These are phyloP conservation scores for Sphagnum fallax DNA, from an alignment of 228 moss, liverwort and hornwort species.

Conservation along the genomic window DNA sequence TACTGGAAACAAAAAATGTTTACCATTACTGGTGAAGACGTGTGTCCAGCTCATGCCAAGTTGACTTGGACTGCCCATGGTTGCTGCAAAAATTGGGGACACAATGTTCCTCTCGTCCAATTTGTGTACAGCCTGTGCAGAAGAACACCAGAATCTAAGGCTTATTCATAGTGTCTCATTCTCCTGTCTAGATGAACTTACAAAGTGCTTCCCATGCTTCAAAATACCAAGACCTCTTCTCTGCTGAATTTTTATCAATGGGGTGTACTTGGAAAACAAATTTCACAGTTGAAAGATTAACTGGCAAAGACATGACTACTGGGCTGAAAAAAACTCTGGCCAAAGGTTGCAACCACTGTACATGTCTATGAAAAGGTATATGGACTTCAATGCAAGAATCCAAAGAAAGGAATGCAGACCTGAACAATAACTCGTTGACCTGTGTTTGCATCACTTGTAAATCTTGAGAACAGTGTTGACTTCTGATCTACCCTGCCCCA, in stretches of 20 bases:
- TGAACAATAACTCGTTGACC: slow-evolving; percentile 48
- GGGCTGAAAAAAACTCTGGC: neutral
- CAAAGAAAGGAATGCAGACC: slow-evolving; percentile 11
- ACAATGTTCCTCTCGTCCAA: slow-evolving; percentile 34
- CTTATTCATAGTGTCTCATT: too few relatives aligned
- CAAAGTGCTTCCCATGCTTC: too few relatives aligned
- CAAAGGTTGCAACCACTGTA: neutral
- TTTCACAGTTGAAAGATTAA: neutral
- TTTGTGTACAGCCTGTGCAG: slow-evolving; percentile 31
- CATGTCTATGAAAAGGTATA: neutral
- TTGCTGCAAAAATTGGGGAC: slow-evolving; percentile 38
- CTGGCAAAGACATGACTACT: neutral
- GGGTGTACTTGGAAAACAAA: neutral
- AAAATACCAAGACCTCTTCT: too few relatives aligned
- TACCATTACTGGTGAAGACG: slow-evolving; percentile 27
- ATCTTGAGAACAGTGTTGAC: slow-evolving; percentile 41
- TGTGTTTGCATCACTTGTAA: slow-evolving; percentile 42
- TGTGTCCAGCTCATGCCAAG: slow-evolving; percentile 53
- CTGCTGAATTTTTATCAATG: neutral
- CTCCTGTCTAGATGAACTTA: too few relatives aligned
- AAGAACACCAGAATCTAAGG: neutral
- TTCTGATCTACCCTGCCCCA: slow-evolving; percentile 42
- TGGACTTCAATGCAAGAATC: neutral
- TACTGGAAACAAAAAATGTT: neutral
- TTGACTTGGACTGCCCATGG: slow-evolving; percentile 31